Percentiles rank a stretch among this genome's conserved stretches.
Conservation (phyloP, 306 rosid species). For the Dryas drummondii region DNA sequence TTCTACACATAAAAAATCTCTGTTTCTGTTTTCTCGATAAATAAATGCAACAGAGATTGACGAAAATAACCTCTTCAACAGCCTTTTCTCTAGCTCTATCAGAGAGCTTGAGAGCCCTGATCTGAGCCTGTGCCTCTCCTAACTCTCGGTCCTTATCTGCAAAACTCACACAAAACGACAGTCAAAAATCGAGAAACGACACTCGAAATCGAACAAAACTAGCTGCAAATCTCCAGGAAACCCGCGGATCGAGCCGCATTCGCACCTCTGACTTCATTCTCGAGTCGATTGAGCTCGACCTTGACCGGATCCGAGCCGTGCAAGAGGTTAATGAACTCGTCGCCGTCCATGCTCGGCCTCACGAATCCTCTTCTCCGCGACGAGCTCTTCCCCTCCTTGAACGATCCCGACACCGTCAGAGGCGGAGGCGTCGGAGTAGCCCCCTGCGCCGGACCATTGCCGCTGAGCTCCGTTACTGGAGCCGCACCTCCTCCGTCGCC, state of each 20-base stretch:
- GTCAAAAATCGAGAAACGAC: conserved; percentile 12
- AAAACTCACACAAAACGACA: conserved; percentile 16
- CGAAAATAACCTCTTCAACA: conserved; percentile 84
- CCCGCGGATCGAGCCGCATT: conserved; percentile 81
- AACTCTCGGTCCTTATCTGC: conserved; percentile 96
- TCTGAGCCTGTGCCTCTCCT: conserved; percentile 92
- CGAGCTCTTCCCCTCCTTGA: conserved; percentile 85
- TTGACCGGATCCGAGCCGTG: conserved; percentile 99
- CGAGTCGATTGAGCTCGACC: conserved; percentile 97
- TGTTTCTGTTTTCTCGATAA: too few species aligned
- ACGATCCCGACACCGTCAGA: conserved; percentile 76
- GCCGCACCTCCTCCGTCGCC: conserved; percentile 56
- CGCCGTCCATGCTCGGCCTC: conserved; percentile 93
- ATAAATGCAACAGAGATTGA: not conserved
- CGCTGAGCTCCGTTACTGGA: conserved; percentile 25
- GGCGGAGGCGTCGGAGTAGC: conserved; percentile 45
- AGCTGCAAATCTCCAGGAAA: conserved; percentile 36
- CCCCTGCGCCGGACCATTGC: conserved; percentile 22
- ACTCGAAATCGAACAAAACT: conserved; percentile 30
- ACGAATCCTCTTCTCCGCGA: conserved; percentile 69
- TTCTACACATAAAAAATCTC: not conserved
- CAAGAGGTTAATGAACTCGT: conserved; percentile 80
- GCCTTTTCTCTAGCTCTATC: conserved; percentile 96
- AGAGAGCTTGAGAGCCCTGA: conserved; percentile 85
- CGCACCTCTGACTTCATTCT: conserved; percentile 97